These are phyloP conservation scores for Vanrija sp. DNA, from an alignment of 1,284 basidiomycete species.

Conservation along the genomic window DNA sequence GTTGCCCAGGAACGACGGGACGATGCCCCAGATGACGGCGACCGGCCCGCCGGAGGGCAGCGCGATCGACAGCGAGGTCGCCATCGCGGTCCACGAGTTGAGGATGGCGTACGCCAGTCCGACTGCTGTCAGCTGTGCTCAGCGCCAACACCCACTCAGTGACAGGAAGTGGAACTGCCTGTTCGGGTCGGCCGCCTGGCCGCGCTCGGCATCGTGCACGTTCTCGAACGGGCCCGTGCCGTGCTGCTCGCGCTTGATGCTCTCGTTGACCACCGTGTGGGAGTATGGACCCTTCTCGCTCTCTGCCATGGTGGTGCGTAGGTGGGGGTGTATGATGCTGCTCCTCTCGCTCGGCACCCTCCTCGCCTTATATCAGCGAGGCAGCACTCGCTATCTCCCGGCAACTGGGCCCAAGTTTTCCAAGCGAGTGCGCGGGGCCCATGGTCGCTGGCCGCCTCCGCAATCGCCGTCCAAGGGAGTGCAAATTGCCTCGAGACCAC, in stretches of 20 bases:
- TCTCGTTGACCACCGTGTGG: constrained; percentile 18
- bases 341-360: not conserved
- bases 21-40: constrained; percentile 47
- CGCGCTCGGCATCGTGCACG: not conserved
- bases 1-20: constrained; percentile 40
- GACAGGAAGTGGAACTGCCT: constrained; percentile 23
- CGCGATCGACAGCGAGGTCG: constrained; percentile 23
- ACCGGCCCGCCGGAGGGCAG: constrained; percentile 44
- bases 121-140: constrained; percentile 11
- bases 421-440: no score
- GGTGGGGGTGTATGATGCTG: no score
- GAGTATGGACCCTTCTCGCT: constrained; percentile 24
- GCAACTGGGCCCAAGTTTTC: no score
- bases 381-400: no score
- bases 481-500: no score
- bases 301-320: not conserved
- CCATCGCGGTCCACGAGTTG: constrained; percentile 31
- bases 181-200: not conserved
- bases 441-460: no score
- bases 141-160: constrained; percentile 12
- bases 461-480: no score
- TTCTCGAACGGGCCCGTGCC: constrained; percentile 22
- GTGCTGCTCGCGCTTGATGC: constrained; percentile 22
- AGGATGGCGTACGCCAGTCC: constrained; percentile 34
- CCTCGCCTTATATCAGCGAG: no score